These are phyloP conservation scores for Panaeolus papilionaceus DNA, from an alignment of 768 basidiomycete species.

Conservation along the genomic window DNA sequence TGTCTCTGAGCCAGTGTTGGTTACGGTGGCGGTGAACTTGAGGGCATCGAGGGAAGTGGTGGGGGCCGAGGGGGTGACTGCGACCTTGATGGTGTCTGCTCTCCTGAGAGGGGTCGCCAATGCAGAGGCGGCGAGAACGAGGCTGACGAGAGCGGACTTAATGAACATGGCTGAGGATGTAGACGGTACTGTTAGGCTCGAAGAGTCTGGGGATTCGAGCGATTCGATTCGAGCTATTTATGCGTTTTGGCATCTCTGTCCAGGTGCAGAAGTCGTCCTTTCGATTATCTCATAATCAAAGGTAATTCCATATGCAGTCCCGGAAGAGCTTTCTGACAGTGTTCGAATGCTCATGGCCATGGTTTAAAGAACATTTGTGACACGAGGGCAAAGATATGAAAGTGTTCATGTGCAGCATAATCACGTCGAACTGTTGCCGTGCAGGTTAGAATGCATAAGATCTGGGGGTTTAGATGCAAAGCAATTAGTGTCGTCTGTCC, in stretches of 20 bases:
- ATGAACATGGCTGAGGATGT: slow-evolving; percentile 32
- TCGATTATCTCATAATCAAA: not conserved
- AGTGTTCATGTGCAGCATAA: slow-evolving; percentile 10
- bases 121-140: slow-evolving; percentile 30
- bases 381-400: not conserved
- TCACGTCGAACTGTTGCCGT: not conserved
- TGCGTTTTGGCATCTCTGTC: not conserved
- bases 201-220: not conserved
- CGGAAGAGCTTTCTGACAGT: not conserved
- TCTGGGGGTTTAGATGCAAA: not conserved
- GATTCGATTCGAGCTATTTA: not conserved
- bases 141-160: slow-evolving; percentile 31
- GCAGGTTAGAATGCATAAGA: not conserved
- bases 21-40: slow-evolving; percentile 47
- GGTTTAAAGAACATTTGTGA: not conserved
- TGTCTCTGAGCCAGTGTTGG: slow-evolving; percentile 44
- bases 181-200: slow-evolving; percentile 4
- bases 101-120: slow-evolving; percentile 41
- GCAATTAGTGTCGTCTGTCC: not conserved
- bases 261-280: too few relatives aligned
- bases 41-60: slow-evolving; percentile 46
- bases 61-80: slow-evolving; percentile 33
- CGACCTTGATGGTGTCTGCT: slow-evolving; percentile 39
- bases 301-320: not conserved
- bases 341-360: not conserved